A percentile compares a stretch with the other conserved stretches of the same genome.
These are phyloP conservation scores for Venturia pyrina DNA, from an alignment of 2,329 filamentous ascomycete species.

Conservation along the genomic window DNA sequence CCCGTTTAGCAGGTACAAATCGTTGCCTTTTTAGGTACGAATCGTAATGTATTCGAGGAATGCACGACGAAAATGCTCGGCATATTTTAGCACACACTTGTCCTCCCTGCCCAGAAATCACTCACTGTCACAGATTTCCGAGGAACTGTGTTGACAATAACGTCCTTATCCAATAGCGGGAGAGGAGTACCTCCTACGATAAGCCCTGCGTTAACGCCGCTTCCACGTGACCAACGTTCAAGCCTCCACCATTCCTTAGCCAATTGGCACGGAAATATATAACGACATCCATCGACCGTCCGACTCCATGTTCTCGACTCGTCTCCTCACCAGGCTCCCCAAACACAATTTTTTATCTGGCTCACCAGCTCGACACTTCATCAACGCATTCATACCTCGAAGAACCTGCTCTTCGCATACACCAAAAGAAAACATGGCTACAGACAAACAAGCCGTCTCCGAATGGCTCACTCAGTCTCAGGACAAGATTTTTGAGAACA, in stretches of 20 bases:
- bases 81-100: neutral
- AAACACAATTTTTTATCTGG: neutral
- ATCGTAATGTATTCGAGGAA: neutral
- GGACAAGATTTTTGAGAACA: slow-evolving; percentile 59
- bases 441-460: slow-evolving; percentile 24
- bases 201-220: neutral
- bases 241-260: slow-evolving; percentile 1
- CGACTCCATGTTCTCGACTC: neutral
- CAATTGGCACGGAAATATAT: slow-evolving; percentile 1
- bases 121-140: neutral
- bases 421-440: neutral
- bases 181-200: too few species aligned
- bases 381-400: neutral
- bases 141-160: neutral
- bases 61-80: neutral
- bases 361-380: neutral
- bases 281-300: neutral
- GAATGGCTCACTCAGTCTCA: slow-evolving; percentile 54
- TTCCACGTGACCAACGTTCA: neutral
- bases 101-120: neutral
- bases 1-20: neutral
- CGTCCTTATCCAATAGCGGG: neutral
- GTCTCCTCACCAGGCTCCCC: neutral
- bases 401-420: neutral
- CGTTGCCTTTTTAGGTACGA: neutral